Evolutionary conservation across 768 basidiomycete genomes (phyloP).

Genomic region (Agaricus blazei): DNA sequence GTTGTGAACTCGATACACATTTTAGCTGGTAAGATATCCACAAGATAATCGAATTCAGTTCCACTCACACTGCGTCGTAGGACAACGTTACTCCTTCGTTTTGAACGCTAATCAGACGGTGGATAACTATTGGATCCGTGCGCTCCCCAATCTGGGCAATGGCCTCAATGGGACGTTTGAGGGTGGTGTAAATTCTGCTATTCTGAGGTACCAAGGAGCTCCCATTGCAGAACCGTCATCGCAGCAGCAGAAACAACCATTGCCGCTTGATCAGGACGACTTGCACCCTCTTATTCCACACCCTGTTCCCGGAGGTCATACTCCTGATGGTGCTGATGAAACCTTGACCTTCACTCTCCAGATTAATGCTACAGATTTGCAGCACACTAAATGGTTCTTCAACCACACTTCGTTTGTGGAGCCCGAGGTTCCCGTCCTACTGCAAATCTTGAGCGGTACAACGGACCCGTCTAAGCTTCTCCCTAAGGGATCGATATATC

Average conservation of each 20-base stretch:
- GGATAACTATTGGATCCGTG: slow-evolving; percentile 39
- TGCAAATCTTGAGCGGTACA: slow-evolving; percentile 56
- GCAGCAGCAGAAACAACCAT: slow-evolving; percentile 12
- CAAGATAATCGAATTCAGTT: too few species aligned
- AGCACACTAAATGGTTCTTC: slow-evolving; percentile 13
- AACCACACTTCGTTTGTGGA: slow-evolving; percentile 26
- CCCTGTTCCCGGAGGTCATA: slow-evolving; percentile 22
- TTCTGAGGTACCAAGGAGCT: slow-evolving; percentile 39
- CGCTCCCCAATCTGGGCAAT: slow-evolving; percentile 18
- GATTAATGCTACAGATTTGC: background rate
- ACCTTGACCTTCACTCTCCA: background rate
- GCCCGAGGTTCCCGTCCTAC: slow-evolving; percentile 46
- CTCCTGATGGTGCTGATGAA: background rate
- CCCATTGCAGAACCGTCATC: slow-evolving; percentile 20
- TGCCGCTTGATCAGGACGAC: slow-evolving; percentile 28
- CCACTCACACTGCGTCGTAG: slow-evolving; percentile 15
- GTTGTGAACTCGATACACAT: slow-evolving; percentile 36
- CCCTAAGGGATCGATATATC: slow-evolving; percentile 42
- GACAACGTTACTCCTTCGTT: slow-evolving; percentile 32
- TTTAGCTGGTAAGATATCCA: slow-evolving; percentile 20
- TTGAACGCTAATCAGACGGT: slow-evolving; percentile 35
- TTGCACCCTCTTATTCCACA: slow-evolving; percentile 32
- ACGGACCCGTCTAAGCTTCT: slow-evolving; percentile 40
- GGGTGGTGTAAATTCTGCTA: slow-evolving; percentile 35
- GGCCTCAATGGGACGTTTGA: slow-evolving; percentile 17